phyloP scores from a whole-genome alignment of 139 green algal genomes.

The Volvox africanus region DNA sequence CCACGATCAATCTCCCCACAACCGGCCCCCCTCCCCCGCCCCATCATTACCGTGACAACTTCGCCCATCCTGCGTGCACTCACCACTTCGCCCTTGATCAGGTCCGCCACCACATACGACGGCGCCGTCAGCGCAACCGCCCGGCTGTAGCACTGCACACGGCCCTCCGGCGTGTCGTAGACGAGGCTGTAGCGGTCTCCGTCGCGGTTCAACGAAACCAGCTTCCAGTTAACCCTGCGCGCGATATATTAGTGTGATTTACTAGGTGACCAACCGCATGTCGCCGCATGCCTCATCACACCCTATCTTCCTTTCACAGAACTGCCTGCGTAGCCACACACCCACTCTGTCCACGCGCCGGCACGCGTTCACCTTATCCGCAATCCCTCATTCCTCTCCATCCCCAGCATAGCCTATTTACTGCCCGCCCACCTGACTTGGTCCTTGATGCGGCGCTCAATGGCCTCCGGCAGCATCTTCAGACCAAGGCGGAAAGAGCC shows the following conservation, averaged over 20 bases:
- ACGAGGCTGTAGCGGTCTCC: constrained; percentile 59
- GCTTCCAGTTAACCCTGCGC: constrained; percentile 87
- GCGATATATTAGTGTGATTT: too few species aligned
- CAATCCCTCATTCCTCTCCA: too few species aligned
- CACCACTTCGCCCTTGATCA: constrained; percentile 72
- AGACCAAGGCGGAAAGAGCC: constrained; percentile 94
- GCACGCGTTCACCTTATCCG: too few species aligned
- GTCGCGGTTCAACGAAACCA: constrained; percentile 76
- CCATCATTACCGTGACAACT: too few species aligned
- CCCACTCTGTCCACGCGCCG: too few species aligned
- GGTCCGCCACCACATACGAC: constrained; percentile 88
- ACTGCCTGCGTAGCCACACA: too few species aligned
- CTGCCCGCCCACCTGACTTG: constrained; percentile 60
- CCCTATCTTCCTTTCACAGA: too few species aligned
- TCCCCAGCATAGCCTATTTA: too few species aligned
- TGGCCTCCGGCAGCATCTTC: constrained; percentile 91
- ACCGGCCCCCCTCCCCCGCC: too few species aligned
- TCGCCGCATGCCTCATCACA: too few species aligned
- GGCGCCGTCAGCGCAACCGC: constrained; percentile 92
- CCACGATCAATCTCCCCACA: too few species aligned
- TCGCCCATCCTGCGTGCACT: background rate
- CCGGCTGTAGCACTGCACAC: constrained; percentile 44
- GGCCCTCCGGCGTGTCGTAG: constrained; percentile 93
- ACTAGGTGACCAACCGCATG: too few species aligned
- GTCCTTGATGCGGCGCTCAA: constrained; percentile 79